These are phyloP conservation scores for Hemisphaericaspora xylofermentans DNA, from an alignment of 1,139 yeast genomes.

Conservation along the genomic window DNA sequence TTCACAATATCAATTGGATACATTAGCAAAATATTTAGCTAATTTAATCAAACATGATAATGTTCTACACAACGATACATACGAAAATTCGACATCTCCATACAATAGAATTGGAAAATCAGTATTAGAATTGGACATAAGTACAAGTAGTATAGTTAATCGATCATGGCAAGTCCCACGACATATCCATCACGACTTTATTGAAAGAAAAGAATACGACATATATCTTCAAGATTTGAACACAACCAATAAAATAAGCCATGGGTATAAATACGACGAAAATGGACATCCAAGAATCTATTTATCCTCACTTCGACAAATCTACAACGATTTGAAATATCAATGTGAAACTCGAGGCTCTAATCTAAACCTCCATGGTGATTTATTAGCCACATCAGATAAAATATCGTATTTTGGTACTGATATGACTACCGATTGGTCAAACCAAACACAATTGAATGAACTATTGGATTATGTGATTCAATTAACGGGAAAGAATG, in stretches of 20 bases:
- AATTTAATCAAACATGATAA: conserved; percentile 22
- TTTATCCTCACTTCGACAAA: conserved; percentile 57
- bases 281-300: conserved; percentile 26
- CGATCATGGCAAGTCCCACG: conserved; percentile 45
- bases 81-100: conserved; percentile 25
- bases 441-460: conserved; percentile 31
- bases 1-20: conserved; percentile 8
- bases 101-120: conserved; percentile 54
- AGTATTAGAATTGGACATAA: conserved; percentile 67
- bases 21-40: conserved; percentile 15
- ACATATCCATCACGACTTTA: conserved; percentile 50
- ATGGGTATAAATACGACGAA: conserved; percentile 15
- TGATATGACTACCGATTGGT: conserved; percentile 28
- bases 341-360: conserved; percentile 48
- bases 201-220: conserved; percentile 24
- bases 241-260: conserved; percentile 1
- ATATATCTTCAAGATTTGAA: conserved; percentile 6
- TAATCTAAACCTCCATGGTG: conserved; percentile 12
- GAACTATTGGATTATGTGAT: conserved; percentile 33
- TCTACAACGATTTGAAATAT: conserved; percentile 60
- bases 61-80: conserved; percentile 20
- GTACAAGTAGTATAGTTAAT: conserved; percentile 59
- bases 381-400: conserved; percentile 19
- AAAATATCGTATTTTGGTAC: conserved; percentile 15
- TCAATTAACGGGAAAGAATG: conserved; percentile 23